phyloP scores from a whole-genome alignment of 306 rosid genomes.

The Vigna nakashimae region DNA sequence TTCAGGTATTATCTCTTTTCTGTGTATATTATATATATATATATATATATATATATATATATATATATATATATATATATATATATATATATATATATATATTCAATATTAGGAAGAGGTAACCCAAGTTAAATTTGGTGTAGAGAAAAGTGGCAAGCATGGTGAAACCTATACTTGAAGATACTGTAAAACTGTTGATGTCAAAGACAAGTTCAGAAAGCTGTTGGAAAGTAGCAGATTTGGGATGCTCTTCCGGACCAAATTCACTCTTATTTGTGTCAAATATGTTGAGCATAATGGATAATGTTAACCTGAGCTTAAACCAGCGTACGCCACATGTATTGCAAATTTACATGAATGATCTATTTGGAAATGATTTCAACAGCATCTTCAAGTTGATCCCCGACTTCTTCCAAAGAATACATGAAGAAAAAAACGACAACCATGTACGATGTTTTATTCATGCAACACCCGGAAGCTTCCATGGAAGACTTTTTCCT shows the following conservation, averaged over 20 bases:
- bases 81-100: too few species aligned
- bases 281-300: background rate
- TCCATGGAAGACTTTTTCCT: conserved; percentile 60
- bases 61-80: too few species aligned
- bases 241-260: background rate
- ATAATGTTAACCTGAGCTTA: background rate
- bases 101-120: too few species aligned
- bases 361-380: conserved; percentile 64
- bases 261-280: background rate
- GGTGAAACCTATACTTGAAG: background rate
- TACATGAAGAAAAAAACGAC: background rate
- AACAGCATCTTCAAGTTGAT: conserved; percentile 49
- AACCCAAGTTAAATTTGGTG: background rate
- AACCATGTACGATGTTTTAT: conserved; percentile 49
- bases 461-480: conserved; percentile 59
- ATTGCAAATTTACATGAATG: conserved; percentile 57
- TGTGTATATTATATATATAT: too few species aligned
- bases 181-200: background rate
- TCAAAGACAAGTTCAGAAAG: background rate
- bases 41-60: too few species aligned
- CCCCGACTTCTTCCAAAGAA: conserved; percentile 43
- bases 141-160: background rate
- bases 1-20: background rate
- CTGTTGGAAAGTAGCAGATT: background rate
- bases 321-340: background rate